Percentiles rank a stretch among this genome's conserved stretches.
Conservation (phyloP, 2,329 filamentous ascomycete species). For the Pseudogymnoascus sp. region DNA sequence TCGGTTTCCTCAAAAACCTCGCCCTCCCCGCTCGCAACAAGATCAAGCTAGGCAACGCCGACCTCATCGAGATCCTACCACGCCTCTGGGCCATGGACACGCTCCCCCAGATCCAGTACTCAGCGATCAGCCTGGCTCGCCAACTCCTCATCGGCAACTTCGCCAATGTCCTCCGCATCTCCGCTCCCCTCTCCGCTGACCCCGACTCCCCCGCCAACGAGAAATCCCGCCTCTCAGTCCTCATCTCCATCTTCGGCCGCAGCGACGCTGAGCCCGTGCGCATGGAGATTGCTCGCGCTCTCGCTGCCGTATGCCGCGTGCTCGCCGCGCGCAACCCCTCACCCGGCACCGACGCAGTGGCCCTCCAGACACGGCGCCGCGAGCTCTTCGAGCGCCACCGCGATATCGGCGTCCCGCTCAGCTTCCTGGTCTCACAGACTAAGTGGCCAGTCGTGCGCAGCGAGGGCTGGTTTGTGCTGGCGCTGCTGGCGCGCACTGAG, state of each 20-base stretch:
- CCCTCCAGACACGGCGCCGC: constrained; percentile 27
- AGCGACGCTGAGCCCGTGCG: constrained; percentile 48
- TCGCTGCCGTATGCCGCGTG: constrained; percentile 46
- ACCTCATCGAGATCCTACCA: constrained; percentile 45
- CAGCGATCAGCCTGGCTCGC: constrained; percentile 50
- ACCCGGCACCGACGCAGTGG: constrained; percentile 21
- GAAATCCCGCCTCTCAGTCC: constrained; percentile 32
- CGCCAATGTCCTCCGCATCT: constrained; percentile 45
- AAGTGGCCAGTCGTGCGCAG: constrained; percentile 54
- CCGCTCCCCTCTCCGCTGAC: constrained; percentile 34
- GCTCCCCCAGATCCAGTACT: constrained; percentile 52
- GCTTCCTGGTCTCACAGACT: constrained; percentile 47
- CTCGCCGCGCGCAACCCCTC: constrained; percentile 38
- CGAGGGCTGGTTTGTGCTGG: constrained; percentile 56
- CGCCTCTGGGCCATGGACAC: constrained; percentile 47
- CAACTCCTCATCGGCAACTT: constrained; percentile 48
- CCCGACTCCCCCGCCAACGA: constrained; percentile 29
- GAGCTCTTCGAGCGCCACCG: constrained; percentile 26
- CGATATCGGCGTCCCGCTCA: constrained; percentile 32
- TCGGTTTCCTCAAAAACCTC: constrained; percentile 59
- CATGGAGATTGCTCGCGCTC: constrained; percentile 50
- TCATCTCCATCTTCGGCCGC: constrained; percentile 36
- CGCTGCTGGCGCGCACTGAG: constrained; percentile 47
- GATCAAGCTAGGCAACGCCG: constrained; percentile 37
- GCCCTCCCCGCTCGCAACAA: constrained; percentile 53